Evolutionary conservation across 2,329 filamentous ascomycete genomes (phyloP).

Genomic region (Aureobasidium sp.): DNA sequence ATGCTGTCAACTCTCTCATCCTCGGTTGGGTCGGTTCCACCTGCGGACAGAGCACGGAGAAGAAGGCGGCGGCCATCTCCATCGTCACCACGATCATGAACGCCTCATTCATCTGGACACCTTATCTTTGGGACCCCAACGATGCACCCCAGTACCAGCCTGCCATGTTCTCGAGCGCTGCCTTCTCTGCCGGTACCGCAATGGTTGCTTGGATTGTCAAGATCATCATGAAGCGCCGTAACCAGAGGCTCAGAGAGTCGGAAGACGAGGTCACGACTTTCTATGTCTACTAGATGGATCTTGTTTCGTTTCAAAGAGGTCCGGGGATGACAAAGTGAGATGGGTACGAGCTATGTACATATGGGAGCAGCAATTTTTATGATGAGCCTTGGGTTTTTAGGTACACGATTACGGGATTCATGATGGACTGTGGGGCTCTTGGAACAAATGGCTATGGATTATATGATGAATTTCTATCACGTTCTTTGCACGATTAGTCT

Average conservation of each 20-base stretch:
- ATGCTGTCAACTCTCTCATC: constrained; percentile 40
- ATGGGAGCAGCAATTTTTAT: no score
- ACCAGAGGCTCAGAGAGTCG: constrained; percentile 28
- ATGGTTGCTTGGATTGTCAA: constrained; percentile 37
- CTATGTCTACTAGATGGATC: constrained; percentile 20
- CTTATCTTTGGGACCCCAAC: constrained; percentile 41
- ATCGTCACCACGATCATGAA: constrained; percentile 43
- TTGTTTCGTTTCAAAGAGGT: background rate
- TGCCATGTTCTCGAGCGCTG: constrained; percentile 37
- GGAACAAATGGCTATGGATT: no score
- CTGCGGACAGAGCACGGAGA: constrained; percentile 41
- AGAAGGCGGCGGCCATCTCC: constrained; percentile 40
- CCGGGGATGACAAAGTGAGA: no score
- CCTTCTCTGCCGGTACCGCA: constrained; percentile 36
- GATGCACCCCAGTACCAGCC: constrained; percentile 38
- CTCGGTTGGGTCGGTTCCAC: constrained; percentile 40
- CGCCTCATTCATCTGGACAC: constrained; percentile 43
- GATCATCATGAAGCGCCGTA: constrained; percentile 33
- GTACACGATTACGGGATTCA: no score
- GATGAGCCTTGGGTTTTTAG: no score
- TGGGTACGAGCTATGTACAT: no score
- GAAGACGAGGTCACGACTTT: constrained; percentile 22
- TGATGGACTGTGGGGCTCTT: no score
- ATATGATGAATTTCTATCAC: no score
- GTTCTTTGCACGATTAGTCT: no score